Conservation (phyloP, 371 early-diverging fungal species). For the Circinella minor region DNA sequence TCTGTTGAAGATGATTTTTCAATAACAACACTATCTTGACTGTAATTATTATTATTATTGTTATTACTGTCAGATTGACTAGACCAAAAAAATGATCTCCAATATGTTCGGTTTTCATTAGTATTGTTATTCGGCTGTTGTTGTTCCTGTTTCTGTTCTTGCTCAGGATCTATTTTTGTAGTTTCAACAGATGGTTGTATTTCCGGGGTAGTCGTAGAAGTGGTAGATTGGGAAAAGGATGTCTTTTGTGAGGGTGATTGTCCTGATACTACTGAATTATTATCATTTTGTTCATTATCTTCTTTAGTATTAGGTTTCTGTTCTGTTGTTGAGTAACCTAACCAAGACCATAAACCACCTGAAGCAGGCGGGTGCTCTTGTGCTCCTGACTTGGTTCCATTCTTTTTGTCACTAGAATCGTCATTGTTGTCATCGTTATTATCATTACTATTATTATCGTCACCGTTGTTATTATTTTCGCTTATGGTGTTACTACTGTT, state of each 20-base stretch:
- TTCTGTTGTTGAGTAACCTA: slow-evolving; percentile 17
- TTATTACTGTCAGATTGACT: neutral
- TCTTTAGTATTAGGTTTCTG: neutral
- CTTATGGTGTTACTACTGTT: too few species aligned
- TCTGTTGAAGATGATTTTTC: slow-evolving; percentile 10
- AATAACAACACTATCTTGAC: neutral
- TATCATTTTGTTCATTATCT: neutral
- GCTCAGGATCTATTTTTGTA: neutral
- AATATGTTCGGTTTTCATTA: slow-evolving; percentile 12
- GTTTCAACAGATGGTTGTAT: neutral
- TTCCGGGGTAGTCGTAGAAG: neutral
- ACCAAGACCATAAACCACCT: slow-evolving; percentile 21
- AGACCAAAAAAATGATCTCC: slow-evolving; percentile 23
- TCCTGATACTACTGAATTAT: neutral
- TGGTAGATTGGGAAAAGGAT: neutral
- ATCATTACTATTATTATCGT: neutral
- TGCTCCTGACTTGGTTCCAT: neutral
- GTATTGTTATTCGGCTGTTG: neutral
- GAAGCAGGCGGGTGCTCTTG: neutral
- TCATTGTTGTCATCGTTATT: neutral
- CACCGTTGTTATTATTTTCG: neutral
- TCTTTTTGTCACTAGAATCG: neutral
- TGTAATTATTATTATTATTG: neutral
- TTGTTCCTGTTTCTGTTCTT: neutral
- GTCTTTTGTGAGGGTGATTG: neutral